Evolutionary conservation across 1,284 basidiomycete species (phyloP).

Genomic region (Ceratobasidium sp.): DNA sequence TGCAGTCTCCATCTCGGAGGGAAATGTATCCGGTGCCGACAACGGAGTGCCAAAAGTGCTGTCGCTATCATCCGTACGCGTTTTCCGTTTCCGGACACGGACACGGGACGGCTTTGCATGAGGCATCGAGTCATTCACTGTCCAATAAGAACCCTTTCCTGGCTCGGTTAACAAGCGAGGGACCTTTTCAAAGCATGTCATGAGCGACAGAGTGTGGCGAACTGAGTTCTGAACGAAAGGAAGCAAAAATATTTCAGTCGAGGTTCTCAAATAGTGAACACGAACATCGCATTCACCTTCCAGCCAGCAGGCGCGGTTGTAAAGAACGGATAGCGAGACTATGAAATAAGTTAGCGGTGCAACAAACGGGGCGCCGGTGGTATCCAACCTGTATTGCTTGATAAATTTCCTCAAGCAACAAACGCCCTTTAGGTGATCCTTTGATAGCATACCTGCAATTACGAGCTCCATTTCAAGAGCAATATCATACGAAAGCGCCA

Average conservation of each 20-base stretch:
- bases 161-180: slow-evolving; percentile 86
- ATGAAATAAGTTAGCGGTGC: neutral
- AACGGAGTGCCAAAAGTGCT: slow-evolving; percentile 14
- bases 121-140: slow-evolving; percentile 67
- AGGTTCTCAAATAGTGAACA: neutral
- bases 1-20: neutral
- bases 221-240: slow-evolving; percentile 77
- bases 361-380: neutral
- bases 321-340: slow-evolving; percentile 72
- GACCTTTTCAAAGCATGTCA: slow-evolving; percentile 92
- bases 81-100: slow-evolving; percentile 34
- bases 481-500: slow-evolving; percentile 5
- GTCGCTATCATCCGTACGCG: slow-evolving; percentile 11
- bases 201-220: slow-evolving; percentile 90
- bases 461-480: neutral
- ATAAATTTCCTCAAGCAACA: slow-evolving; percentile 83
- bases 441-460: slow-evolving; percentile 77
- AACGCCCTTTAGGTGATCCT: slow-evolving; percentile 80
- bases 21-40: slow-evolving; percentile 1
- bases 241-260: neutral
- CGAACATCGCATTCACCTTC: slow-evolving; percentile 66
- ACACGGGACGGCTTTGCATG: slow-evolving; percentile 38
- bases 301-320: slow-evolving; percentile 79
- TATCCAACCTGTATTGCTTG: slow-evolving; percentile 68
- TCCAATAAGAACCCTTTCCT: slow-evolving; percentile 87